A percentile compares a stretch with the other conserved stretches of the same genome.
These are phyloP conservation scores for Candida coquimbonensis DNA, from an alignment of 805 yeast species.

Conservation along the genomic window DNA sequence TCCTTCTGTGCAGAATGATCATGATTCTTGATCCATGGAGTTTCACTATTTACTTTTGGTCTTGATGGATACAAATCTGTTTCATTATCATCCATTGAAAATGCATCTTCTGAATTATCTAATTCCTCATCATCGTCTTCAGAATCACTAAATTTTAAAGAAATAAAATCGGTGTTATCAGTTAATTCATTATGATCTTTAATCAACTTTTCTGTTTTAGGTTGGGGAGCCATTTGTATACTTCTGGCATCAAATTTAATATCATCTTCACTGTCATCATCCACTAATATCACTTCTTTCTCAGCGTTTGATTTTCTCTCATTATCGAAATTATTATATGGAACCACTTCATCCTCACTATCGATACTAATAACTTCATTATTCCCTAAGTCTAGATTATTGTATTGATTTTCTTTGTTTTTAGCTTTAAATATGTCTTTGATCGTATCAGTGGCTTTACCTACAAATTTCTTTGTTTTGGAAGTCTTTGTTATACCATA, in stretches of 20 bases:
- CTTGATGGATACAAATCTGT: conserved; percentile 9
- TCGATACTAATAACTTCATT: conserved; percentile 3
- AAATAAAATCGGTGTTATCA: conserved; percentile 36
- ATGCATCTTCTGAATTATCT: conserved; percentile 21
- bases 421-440: conserved; percentile 18
- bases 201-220: neutral
- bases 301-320: neutral
- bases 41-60: conserved; percentile 22
- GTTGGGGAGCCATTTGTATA: neutral
- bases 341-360: conserved; percentile 1
- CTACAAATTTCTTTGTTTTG: conserved; percentile 2
- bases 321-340: neutral
- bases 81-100: conserved; percentile 22
- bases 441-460: conserved; percentile 4
- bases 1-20: conserved; percentile 74
- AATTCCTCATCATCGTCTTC: conserved; percentile 17
- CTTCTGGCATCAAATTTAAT: conserved; percentile 1
- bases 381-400: conserved; percentile 2
- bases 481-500: too few relatives aligned
- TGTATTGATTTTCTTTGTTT: conserved; percentile 19
- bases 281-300: conserved; percentile 1
- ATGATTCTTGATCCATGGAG: conserved; percentile 74
- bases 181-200: conserved; percentile 24
- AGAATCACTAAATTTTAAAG: conserved; percentile 29
- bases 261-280: conserved; percentile 8